These are phyloP conservation scores for Phlyctochytrium arcticum DNA, from an alignment of 192 early-diverging fungal species.

Conservation along the genomic window DNA sequence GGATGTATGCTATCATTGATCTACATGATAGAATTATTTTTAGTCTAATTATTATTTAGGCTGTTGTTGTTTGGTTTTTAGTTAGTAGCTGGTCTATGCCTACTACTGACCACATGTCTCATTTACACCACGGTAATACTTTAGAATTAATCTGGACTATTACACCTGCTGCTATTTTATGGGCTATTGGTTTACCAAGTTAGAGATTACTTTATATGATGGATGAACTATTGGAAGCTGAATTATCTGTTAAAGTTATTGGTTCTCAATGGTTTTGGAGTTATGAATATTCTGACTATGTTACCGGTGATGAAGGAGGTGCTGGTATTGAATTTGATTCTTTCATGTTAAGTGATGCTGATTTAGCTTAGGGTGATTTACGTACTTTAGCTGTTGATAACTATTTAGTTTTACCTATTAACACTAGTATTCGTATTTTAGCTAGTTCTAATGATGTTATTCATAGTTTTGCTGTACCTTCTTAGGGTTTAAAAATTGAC, in stretches of 20 bases:
- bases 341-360: conserved; percentile 35
- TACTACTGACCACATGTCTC: conserved; percentile 31
- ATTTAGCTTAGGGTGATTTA: conserved; percentile 41
- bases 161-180: conserved; percentile 35
- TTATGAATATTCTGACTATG: conserved; percentile 42
- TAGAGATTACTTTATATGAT: conserved; percentile 38
- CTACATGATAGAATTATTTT: conserved; percentile 29
- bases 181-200: conserved; percentile 40
- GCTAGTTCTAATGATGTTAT: conserved; percentile 41
- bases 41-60: conserved; percentile 33
- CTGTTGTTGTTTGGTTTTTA: conserved; percentile 29
- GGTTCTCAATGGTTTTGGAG: conserved; percentile 35
- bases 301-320: conserved; percentile 14
- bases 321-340: conserved; percentile 36
- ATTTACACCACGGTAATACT: conserved; percentile 39
- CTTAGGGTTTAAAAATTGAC: conserved; percentile 35
- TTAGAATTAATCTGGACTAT: conserved; percentile 35
- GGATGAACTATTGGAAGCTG: conserved; percentile 36
- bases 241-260: conserved; percentile 37
- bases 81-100: conserved; percentile 26
- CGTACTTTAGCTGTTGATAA: conserved; percentile 35
- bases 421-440: conserved; percentile 41
- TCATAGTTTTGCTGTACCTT: conserved; percentile 38
- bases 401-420: conserved; percentile 41
- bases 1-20: conserved; percentile 31